These are phyloP conservation scores for Bertia moriformis DNA, from an alignment of 2,329 filamentous ascomycete genomes.

Conservation along the genomic window DNA sequence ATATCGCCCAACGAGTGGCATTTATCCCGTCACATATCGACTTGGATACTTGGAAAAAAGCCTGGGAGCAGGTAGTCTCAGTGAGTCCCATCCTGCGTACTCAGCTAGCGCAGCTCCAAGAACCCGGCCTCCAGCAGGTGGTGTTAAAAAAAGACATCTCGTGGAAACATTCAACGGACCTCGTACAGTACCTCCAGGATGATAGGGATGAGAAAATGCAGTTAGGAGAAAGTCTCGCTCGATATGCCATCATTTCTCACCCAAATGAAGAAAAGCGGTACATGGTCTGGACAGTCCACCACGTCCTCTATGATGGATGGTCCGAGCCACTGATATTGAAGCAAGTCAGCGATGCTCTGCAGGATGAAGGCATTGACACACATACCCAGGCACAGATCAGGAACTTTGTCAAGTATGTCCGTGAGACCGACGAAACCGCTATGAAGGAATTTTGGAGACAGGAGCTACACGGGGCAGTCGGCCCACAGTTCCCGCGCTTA, in stretches of 20 bases:
- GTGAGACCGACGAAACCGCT: constrained; percentile 19
- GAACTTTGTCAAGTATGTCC: constrained; percentile 31
- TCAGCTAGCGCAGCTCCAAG: constrained; percentile 13
- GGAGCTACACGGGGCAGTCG: constrained; percentile 24
- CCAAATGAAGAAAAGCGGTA: constrained; percentile 6
- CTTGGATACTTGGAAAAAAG: constrained; percentile 9
- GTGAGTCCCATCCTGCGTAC: constrained; percentile 16
- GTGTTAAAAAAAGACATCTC: constrained; percentile 14
- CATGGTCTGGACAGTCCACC: constrained; percentile 21
- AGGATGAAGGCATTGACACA: constrained; percentile 7
- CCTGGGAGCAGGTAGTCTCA: constrained; percentile 13
- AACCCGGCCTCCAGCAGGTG: constrained; percentile 18
- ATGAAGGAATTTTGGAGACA: constrained; percentile 29
- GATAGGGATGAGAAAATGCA: constrained; percentile 16
- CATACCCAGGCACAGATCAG: constrained; percentile 18
- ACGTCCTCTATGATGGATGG: constrained; percentile 21
- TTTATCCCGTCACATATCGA: constrained; percentile 8
- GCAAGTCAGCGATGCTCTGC: constrained; percentile 9
- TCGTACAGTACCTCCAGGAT: constrained; percentile 15
- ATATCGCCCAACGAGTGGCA: constrained; percentile 15
- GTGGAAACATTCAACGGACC: constrained; percentile 12
- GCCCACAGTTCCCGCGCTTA: constrained; percentile 31
- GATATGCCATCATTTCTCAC: constrained; percentile 16
- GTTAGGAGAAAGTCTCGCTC: constrained; percentile 18
- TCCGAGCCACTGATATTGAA: constrained; percentile 13